Conservation (phyloP, 2,329 filamentous ascomycete species). For the Plectosphaerella sp. region DNA sequence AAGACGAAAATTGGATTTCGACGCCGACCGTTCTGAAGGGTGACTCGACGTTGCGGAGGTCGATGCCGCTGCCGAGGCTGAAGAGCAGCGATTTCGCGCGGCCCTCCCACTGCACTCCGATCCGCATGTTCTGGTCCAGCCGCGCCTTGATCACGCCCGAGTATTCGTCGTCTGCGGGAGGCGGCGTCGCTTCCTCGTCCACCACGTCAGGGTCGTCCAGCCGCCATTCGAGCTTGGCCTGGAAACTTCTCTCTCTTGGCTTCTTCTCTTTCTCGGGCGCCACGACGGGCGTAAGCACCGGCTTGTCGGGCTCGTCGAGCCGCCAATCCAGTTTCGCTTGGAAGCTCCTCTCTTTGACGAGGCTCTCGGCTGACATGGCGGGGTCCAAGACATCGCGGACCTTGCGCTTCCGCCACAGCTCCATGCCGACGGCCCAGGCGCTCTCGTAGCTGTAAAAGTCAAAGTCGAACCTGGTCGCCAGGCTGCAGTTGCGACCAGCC, state of each 20-base stretch:
- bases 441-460: conserved; percentile 99
- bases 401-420: conserved; percentile 74
- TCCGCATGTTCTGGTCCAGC: conserved; percentile 80
- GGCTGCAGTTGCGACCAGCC: conserved; percentile 74
- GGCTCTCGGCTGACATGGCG: conserved; percentile 10
- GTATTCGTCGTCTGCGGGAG: conserved; percentile 56
- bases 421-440: conserved; percentile 84
- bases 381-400: conserved; percentile 6
- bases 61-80: conserved; percentile 81
- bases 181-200: conserved; percentile 11
- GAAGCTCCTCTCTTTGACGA: conserved; percentile 35
- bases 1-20: conserved; percentile 80
- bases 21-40: conserved; percentile 73
- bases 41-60: conserved; percentile 70
- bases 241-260: conserved; percentile 40
- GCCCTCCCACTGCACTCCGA: conserved; percentile 89
- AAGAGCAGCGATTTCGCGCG: conserved; percentile 89
- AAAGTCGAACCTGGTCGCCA: conserved; percentile 91
- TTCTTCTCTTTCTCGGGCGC: neutral
- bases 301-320: conserved; percentile 29
- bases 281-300: neutral
- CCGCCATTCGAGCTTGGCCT: conserved; percentile 49
- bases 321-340: conserved; percentile 46
- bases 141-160: conserved; percentile 86
- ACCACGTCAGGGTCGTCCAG: conserved; percentile 32